Evolutionary conservation across 2,329 filamentous ascomycete species (phyloP).

Genomic region (Hypoxylon sp.): DNA sequence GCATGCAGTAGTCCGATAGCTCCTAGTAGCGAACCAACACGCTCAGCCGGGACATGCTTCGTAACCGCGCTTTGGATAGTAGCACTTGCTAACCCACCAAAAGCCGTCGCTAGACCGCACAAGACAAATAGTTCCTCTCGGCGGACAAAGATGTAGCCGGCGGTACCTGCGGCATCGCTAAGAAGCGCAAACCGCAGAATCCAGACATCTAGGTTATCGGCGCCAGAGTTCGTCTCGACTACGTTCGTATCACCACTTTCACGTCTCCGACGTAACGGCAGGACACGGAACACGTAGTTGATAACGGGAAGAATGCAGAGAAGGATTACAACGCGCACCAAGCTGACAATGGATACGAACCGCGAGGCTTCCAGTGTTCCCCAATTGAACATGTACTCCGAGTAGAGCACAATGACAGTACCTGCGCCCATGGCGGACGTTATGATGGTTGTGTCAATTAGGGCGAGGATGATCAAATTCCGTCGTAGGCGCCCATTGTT

Average conservation of each 20-base stretch:
- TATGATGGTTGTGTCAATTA: conserved; percentile 86
- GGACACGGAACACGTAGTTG: conserved; percentile 79
- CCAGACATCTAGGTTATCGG: conserved; percentile 82
- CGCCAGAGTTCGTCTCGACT: conserved; percentile 73
- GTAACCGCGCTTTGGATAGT: conserved; percentile 88
- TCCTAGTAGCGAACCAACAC: conserved; percentile 88
- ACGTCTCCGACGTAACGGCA: conserved; percentile 63
- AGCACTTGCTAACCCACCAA: conserved; percentile 88
- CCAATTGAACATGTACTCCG: conserved; percentile 86
- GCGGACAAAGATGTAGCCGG: conserved; percentile 79
- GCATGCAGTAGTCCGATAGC: conserved; percentile 90
- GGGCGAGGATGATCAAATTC: conserved; percentile 86
- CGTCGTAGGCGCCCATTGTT: conserved; percentile 75
- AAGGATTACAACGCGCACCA: conserved; percentile 81
- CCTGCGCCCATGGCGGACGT: conserved; percentile 85
- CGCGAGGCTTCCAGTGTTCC: conserved; percentile 82
- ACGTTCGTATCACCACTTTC: conserved; percentile 56
- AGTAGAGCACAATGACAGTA: conserved; percentile 88
- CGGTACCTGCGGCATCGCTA: conserved; percentile 81
- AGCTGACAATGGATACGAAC: conserved; percentile 86
- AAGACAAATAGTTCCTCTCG: conserved; percentile 76
- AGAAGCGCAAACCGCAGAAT: conserved; percentile 82
- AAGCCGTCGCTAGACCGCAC: conserved; percentile 79
- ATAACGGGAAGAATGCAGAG: conserved; percentile 81
- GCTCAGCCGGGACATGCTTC: conserved; percentile 89